A percentile compares a stretch with the other conserved stretches of the same genome.
Conservation (phyloP, 2,329 filamentous ascomycete genomes). For the Aspergillus japonicus region DNA sequence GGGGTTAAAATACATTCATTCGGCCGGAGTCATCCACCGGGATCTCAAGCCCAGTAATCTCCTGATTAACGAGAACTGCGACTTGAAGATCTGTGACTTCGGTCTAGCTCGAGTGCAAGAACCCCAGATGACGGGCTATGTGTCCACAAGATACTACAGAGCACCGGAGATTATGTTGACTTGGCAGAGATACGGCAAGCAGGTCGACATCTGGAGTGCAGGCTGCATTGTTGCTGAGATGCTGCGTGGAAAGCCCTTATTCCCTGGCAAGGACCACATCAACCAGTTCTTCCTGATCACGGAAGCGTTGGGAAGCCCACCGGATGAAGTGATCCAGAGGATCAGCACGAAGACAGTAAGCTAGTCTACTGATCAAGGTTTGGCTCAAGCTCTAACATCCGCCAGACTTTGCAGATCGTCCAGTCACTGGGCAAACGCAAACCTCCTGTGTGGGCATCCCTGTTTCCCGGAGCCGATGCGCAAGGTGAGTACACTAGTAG, state of each 20-base stretch:
- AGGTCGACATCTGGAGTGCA: slow-evolving; percentile 99
- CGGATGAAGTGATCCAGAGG: slow-evolving; percentile 95
- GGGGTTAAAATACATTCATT: slow-evolving; percentile 98
- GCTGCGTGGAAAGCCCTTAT: slow-evolving; percentile 95
- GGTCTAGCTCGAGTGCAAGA: slow-evolving; percentile 96
- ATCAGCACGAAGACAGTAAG: slow-evolving; percentile 94
- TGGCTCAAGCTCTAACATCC: not conserved
- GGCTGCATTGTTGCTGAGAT: slow-evolving; percentile 99
- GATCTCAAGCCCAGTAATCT: slow-evolving; percentile 99
- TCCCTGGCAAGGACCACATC: slow-evolving; percentile 98
- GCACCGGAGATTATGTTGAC: slow-evolving; percentile 99
- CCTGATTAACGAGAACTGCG: slow-evolving; percentile 98
- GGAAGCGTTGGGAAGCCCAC: slow-evolving; percentile 89
- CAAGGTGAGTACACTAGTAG: slow-evolving; percentile 56
- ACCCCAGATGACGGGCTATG: slow-evolving; percentile 98
- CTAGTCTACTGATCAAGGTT: not conserved
- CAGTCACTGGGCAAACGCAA: slow-evolving; percentile 93
- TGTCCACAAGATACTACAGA: slow-evolving; percentile 97
- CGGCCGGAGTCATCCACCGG: slow-evolving; percentile 93
- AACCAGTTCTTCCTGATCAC: slow-evolving; percentile 99
- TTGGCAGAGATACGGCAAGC: slow-evolving; percentile 99
- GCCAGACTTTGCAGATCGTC: slow-evolving; percentile 87
- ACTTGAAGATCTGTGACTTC: slow-evolving; percentile 99
- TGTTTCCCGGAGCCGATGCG: slow-evolving; percentile 92
- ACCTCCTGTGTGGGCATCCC: slow-evolving; percentile 76